Evolutionary conservation across 257 asterid species (phyloP).

Genomic region (Nicotiana sylvestris): DNA sequence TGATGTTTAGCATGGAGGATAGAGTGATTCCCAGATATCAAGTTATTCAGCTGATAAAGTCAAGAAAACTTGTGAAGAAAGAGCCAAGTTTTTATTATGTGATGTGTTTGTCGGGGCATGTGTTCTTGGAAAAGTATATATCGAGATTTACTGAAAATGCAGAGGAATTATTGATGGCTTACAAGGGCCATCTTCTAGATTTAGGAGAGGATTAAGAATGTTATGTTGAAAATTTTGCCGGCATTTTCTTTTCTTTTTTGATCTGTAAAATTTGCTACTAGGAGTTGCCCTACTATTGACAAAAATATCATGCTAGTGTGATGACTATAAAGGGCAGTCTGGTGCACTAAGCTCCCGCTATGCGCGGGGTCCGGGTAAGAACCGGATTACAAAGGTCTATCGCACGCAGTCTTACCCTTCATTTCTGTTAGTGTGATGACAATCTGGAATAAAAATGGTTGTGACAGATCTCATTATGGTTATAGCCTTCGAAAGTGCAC

Average conservation of each 20-base stretch:
- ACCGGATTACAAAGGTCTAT: no score
- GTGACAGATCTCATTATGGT: no score
- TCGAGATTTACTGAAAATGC: slow-evolving; percentile 15
- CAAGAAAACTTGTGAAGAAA: slow-evolving; percentile 18
- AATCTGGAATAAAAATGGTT: no score
- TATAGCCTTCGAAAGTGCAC: no score
- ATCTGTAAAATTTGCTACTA: neutral
- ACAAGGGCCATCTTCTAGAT: slow-evolving; percentile 12
- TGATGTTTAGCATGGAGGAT: slow-evolving; percentile 23
- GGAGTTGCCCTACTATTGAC: no score
- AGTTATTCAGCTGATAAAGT: slow-evolving; percentile 20
- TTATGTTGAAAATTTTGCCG: neutral
- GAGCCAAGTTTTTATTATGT: slow-evolving; percentile 12
- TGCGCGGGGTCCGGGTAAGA: no score
- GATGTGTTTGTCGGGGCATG: slow-evolving; percentile 6
- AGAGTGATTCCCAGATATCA: slow-evolving; percentile 25
- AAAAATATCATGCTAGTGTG: no score
- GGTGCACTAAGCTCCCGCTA: no score
- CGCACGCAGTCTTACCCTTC: no score
- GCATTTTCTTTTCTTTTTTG: neutral
- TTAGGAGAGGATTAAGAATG: neutral
- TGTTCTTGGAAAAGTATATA: slow-evolving; percentile 22
- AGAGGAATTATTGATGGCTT: slow-evolving; percentile 19
- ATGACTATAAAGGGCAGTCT: no score
- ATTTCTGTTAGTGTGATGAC: no score